phyloP scores from a whole-genome alignment of 495 filamentous ascomycete species.

The Lepidopterella palustris region DNA sequence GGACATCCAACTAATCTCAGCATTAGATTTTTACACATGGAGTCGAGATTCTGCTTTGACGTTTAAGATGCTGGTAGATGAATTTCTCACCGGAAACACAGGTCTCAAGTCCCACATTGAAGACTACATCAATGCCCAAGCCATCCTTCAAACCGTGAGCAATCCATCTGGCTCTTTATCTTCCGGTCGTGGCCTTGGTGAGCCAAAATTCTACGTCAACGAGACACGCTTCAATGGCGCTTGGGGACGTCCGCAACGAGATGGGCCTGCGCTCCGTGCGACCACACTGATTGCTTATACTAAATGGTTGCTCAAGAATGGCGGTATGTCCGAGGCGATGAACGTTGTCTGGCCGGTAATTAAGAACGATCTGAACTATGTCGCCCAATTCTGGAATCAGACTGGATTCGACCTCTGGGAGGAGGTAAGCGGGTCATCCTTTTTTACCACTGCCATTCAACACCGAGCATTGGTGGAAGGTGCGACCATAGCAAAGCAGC shows the following conservation, averaged over 20 bases:
- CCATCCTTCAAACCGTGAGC: constrained; percentile 52
- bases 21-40: constrained; percentile 60
- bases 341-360: constrained; percentile 55
- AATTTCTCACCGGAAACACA: constrained; percentile 48
- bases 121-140: constrained; percentile 51
- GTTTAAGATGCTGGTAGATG: constrained; percentile 56
- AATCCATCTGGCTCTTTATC: constrained; percentile 56
- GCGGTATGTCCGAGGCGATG: constrained; percentile 39
- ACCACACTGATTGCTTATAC: constrained; percentile 47
- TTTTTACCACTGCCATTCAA: constrained; percentile 49
- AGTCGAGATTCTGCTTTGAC: constrained; percentile 61
- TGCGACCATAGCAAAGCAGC: constrained; percentile 45
- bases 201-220: constrained; percentile 57
- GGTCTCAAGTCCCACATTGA: constrained; percentile 48
- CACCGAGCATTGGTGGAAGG: constrained; percentile 57
- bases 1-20: not conserved
- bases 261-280: constrained; percentile 64
- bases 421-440: constrained; percentile 57
- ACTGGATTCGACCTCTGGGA: constrained; percentile 70
- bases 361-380: constrained; percentile 61
- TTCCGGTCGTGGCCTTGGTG: constrained; percentile 43
- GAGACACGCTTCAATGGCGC: constrained; percentile 52
- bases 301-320: constrained; percentile 45
- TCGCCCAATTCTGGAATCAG: constrained; percentile 64
- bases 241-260: constrained; percentile 68